phyloP scores from a whole-genome alignment of 2,329 filamentous ascomycete species.

The Diaporthe destruens region DNA sequence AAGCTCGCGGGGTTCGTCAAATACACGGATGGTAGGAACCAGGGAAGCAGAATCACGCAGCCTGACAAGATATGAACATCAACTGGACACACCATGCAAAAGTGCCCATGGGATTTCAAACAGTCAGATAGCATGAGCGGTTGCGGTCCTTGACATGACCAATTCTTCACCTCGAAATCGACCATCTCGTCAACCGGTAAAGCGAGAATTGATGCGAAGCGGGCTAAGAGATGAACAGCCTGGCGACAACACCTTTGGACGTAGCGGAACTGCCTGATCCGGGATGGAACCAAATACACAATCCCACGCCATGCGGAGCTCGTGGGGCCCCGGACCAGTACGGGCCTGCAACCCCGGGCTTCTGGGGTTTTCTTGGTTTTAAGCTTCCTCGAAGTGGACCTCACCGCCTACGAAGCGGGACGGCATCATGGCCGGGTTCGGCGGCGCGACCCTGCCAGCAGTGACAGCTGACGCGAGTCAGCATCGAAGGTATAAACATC shows the following conservation, averaged over 20 bases:
- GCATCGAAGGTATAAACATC: background rate
- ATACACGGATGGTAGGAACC: background rate
- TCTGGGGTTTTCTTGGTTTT: slow-evolving; percentile 15
- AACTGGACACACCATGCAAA: background rate
- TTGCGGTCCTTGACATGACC: background rate
- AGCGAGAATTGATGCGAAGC: background rate
- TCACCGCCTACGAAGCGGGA: background rate
- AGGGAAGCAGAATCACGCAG: background rate
- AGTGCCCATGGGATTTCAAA: background rate
- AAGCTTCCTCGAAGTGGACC: slow-evolving; percentile 11
- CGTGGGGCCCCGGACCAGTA: slow-evolving; percentile 14
- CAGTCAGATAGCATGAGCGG: background rate
- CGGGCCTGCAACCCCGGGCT: background rate
- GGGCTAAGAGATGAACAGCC: background rate
- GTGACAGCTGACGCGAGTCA: slow-evolving; percentile 16
- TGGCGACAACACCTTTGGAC: background rate
- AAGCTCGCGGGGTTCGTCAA: background rate
- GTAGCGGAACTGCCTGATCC: slow-evolving; percentile 14
- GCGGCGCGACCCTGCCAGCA: background rate
- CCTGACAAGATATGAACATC: background rate
- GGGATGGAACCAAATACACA: background rate
- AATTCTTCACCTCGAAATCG: background rate
- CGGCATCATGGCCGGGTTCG: background rate
- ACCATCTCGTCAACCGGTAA: background rate
- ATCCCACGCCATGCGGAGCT: background rate